Base-by-base conservation (phyloP, 2,329 filamentous ascomycete genomes). In the Scedosporium boydii region DNA sequence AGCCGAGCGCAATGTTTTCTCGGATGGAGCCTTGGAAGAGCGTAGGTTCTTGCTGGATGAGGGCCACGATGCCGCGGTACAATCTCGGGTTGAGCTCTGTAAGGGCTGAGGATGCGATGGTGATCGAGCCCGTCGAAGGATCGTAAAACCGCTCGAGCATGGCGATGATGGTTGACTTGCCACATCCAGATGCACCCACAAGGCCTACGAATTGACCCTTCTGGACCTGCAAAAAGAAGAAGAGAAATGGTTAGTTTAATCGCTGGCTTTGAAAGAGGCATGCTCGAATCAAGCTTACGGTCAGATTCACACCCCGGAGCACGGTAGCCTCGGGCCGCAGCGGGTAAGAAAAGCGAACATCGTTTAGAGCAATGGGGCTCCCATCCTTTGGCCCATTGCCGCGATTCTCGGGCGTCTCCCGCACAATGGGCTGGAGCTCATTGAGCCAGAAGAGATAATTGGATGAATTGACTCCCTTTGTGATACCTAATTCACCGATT, bases 161-260 rank as follows among this genome's bases (percentile, higher is more conserved):
- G 6, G 79, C 77, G 59, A 88, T 77, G 62, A 84, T 81, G 3
- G 84, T 86, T 0, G 81, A 84, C 67, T 87, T 87, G 0, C 83
- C 83, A 65, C 82, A 84, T 6, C 83, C 83, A 0, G 80, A 84
- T 1, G 82, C 76, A 4, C 83, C 83, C 0, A 86, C 82, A 6
- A 85, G 76, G 2, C 82, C 83, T 1, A 82, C 72, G 67, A 80
- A 83, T 65, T 78, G 75, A 9, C 80, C 79, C 4, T 76, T 74
- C 38, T 71, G 64, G 60, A 82, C 77, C 59, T 72, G 14, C 4
- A 6, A 3, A 9, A 42, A 56, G 16, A 27, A 2, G 9, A 10
- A 16, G 6, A 26, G 59, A 46, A 38, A 48, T 61, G 27, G 10
- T 26, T 62, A 10, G 3, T 29, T 29, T 14, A 4, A 44, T n/a